A percentile compares a stretch with the other conserved stretches of the same genome.
Evolutionary conservation across 179 eudicot genomes (phyloP).

Genomic region (Monotropa hypopitys): DNA sequence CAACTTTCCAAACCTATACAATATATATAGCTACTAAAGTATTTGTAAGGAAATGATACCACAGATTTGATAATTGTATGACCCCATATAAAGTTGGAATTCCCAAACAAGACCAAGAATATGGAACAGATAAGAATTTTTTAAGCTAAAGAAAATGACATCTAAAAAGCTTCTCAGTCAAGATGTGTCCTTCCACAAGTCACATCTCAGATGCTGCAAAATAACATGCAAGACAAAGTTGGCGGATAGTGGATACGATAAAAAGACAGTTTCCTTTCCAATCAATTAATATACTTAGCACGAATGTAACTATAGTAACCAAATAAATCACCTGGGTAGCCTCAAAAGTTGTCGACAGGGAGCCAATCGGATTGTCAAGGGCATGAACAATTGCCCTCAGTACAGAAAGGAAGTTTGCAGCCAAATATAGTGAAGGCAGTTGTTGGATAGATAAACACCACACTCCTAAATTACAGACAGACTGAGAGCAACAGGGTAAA

Average conservation of each 20-base stretch:
- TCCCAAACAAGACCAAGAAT: not conserved
- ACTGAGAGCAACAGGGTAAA: slow-evolving; percentile 27
- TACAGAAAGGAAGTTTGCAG: slow-evolving; percentile 39
- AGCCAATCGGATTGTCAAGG: slow-evolving; percentile 75
- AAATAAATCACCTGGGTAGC: slow-evolving; percentile 50
- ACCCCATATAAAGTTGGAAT: not conserved
- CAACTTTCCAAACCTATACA: not conserved
- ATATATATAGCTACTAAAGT: too few relatives aligned
- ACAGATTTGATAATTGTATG: not conserved
- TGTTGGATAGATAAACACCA: slow-evolving; percentile 92
- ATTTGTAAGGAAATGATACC: not conserved
- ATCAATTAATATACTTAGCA: not conserved
- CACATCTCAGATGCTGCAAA: not conserved
- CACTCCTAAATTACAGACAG: slow-evolving; percentile 68
- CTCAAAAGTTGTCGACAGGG: slow-evolving; percentile 75
- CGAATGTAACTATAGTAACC: not conserved
- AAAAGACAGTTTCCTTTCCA: not conserved
- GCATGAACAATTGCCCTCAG: slow-evolving; percentile 60
- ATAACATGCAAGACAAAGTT: not conserved
- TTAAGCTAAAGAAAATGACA: not conserved
- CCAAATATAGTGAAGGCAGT: slow-evolving; percentile 30
- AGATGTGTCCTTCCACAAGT: not conserved
- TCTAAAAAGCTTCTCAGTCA: not conserved
- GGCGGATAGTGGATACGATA: not conserved
- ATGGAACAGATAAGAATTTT: not conserved